phyloP scores from a whole-genome alignment of 345 rosid genomes.

The Brassica juncea region DNA sequence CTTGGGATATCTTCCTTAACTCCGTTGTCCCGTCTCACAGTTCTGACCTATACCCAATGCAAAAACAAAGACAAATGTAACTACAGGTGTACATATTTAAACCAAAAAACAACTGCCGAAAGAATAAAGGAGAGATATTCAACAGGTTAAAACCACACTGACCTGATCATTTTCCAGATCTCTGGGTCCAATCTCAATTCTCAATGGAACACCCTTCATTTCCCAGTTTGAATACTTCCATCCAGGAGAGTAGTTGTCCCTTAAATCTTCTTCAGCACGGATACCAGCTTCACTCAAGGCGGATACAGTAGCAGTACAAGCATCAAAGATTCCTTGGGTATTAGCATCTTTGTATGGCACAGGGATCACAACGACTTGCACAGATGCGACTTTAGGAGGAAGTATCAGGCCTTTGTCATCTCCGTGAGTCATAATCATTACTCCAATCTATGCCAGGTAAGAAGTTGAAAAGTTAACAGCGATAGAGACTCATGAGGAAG shows the following conservation, averaged over 20 bases:
- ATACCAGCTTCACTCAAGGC: slow-evolving; percentile 70
- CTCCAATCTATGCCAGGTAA: slow-evolving; percentile 65
- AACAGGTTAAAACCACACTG: slow-evolving; percentile 2
- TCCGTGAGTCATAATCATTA: slow-evolving; percentile 98
- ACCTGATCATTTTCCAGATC: slow-evolving; percentile 88
- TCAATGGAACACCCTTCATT: slow-evolving; percentile 94
- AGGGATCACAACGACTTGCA: slow-evolving; percentile 84
- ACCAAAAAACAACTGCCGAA: not conserved
- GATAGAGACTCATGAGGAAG: not conserved
- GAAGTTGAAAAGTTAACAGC: slow-evolving; percentile 2
- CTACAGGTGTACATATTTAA: not conserved
- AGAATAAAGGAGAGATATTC: not conserved
- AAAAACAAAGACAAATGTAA: slow-evolving; percentile 7
- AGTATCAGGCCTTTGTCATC: slow-evolving; percentile 54
- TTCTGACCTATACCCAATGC: slow-evolving; percentile 61
- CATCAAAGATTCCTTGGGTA: slow-evolving; percentile 74
- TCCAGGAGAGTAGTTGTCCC: slow-evolving; percentile 95
- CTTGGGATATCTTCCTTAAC: slow-evolving; percentile 68
- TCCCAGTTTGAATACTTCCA: slow-evolving; percentile 99
- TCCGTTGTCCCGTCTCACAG: slow-evolving; percentile 82
- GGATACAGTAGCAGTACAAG: slow-evolving; percentile 74
- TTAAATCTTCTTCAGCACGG: slow-evolving; percentile 70
- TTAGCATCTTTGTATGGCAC: slow-evolving; percentile 95
- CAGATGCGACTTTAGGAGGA: slow-evolving; percentile 90
- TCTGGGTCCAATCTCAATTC: slow-evolving; percentile 95